Conservation (phyloP, 2,329 filamentous ascomycete species). For the Pyrenophora tritici-repentis region DNA sequence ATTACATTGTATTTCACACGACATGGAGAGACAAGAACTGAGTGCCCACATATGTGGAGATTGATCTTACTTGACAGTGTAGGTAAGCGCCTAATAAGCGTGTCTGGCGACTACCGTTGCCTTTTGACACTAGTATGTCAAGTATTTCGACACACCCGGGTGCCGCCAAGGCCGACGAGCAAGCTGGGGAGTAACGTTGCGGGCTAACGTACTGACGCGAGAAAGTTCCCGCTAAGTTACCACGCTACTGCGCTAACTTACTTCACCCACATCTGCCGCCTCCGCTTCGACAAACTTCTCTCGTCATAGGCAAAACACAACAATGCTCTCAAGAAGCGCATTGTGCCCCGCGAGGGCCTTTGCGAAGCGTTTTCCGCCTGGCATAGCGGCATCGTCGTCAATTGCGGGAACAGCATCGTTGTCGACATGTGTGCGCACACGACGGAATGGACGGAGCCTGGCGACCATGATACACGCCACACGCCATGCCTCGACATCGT, state of each 20-base stretch:
- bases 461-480: slow-evolving; percentile 20
- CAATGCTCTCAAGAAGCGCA: slow-evolving; percentile 40
- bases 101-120: too few relatives aligned
- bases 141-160: too few relatives aligned
- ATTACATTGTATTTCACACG: too few relatives aligned
- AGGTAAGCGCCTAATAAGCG: too few relatives aligned
- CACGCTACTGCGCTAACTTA: slow-evolving; percentile 2
- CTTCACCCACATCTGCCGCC: slow-evolving; percentile 5
- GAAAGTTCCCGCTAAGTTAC: slow-evolving; percentile 7
- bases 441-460: slow-evolving; percentile 24
- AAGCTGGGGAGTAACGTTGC: background rate
- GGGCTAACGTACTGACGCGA: slow-evolving; percentile 2
- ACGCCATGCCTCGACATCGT: slow-evolving; percentile 11
- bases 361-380: slow-evolving; percentile 34
- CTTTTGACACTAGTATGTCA: too few relatives aligned
- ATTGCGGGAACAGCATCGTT: slow-evolving; percentile 29
- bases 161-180: slow-evolving; percentile 7
- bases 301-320: background rate
- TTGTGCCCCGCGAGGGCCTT: slow-evolving; percentile 41
- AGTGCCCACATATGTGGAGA: too few relatives aligned
- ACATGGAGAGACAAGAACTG: too few relatives aligned
- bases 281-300: background rate
- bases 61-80: too few relatives aligned
- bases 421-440: slow-evolving; percentile 30
- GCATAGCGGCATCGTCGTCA: slow-evolving; percentile 30